Conservation (phyloP, 164 flowering plant genomes). For the Berberis vulgaris region DNA sequence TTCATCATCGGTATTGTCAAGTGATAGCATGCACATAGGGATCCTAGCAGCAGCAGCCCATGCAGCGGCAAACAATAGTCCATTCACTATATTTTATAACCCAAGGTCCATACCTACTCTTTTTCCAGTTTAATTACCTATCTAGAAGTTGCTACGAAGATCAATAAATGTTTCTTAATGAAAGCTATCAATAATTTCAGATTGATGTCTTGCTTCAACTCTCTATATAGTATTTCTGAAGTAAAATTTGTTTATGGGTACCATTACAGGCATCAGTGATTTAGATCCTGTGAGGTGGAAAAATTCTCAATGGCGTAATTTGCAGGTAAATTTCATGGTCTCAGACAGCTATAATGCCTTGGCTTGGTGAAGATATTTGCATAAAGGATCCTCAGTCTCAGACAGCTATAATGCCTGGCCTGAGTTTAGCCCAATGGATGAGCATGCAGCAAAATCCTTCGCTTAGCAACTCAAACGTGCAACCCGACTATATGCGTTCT, state of each 20-base stretch:
- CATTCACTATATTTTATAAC: conserved; percentile 81
- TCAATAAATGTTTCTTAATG: no score
- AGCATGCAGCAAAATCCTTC: conserved; percentile 82
- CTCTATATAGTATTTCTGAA: no score
- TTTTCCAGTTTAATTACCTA: no score
- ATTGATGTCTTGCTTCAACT: no score
- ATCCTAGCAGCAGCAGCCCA: conserved; percentile 97
- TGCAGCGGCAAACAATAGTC: conserved; percentile 91
- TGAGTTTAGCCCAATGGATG: conserved; percentile 93
- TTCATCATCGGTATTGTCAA: conserved; percentile 93
- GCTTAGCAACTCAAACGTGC: conserved; percentile 38
- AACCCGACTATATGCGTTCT: conserved; percentile 51
- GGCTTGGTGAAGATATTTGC: conserved; percentile 71
- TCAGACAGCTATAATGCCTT: conserved; percentile 77
- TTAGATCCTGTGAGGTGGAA: conserved; percentile 93
- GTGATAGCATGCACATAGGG: conserved; percentile 99
- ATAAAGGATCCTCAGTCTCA: conserved; percentile 63
- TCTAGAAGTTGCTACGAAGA: no score
- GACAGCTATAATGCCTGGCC: conserved; percentile 40
- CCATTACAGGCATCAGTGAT: conserved; percentile 90
- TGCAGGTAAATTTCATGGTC: no score
- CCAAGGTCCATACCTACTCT: conserved; percentile 50
- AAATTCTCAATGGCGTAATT: conserved; percentile 93
- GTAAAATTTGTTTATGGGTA: conserved; percentile 52
- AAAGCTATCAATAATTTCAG: no score